Conservation (phyloP, 768 basidiomycete species). For the Phylloporus sp. region DNA sequence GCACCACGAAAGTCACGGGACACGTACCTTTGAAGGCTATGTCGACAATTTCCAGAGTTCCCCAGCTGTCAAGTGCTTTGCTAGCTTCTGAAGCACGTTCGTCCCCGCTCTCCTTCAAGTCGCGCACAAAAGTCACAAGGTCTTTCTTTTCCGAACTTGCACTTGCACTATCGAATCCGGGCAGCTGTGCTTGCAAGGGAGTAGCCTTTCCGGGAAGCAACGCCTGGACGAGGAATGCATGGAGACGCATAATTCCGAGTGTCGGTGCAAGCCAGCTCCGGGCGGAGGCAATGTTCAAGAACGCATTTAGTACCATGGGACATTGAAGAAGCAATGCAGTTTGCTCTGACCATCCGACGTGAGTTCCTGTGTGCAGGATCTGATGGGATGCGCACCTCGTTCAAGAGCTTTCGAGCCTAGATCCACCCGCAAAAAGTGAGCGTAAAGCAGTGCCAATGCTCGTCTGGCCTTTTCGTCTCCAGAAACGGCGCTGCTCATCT, state of each 20-base stretch:
- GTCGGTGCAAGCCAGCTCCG: constrained; percentile 88
- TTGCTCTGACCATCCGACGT: constrained; percentile 54
- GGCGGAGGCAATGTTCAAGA: constrained; percentile 76
- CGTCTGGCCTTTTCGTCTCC: constrained; percentile 34
- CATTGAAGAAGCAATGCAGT: constrained; percentile 61
- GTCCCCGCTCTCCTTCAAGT: constrained; percentile 17
- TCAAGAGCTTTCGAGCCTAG: constrained; percentile 47
- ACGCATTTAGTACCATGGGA: constrained; percentile 68
- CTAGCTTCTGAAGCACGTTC: constrained; percentile 27
- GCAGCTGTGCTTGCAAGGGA: constrained; percentile 66
- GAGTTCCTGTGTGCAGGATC: background rate
- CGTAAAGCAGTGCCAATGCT: constrained; percentile 74
- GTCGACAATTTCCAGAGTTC: constrained; percentile 71
- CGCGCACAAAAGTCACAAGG: constrained; percentile 13
- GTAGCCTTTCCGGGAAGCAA: constrained; percentile 50
- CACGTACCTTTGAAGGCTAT: constrained; percentile 77
- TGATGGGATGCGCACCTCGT: constrained; percentile 47
- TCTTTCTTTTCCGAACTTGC: constrained; percentile 24
- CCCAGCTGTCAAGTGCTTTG: constrained; percentile 67
- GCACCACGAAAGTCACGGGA: background rate
- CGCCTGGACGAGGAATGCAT: constrained; percentile 82
- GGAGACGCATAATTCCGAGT: constrained; percentile 72
- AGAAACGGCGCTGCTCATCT: constrained; percentile 40
- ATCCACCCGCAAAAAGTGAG: constrained; percentile 73
- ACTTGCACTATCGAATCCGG: constrained; percentile 51